Base-by-base conservation (phyloP, 352 stramenopile species). In the Pythium pyrilobum region DNA sequence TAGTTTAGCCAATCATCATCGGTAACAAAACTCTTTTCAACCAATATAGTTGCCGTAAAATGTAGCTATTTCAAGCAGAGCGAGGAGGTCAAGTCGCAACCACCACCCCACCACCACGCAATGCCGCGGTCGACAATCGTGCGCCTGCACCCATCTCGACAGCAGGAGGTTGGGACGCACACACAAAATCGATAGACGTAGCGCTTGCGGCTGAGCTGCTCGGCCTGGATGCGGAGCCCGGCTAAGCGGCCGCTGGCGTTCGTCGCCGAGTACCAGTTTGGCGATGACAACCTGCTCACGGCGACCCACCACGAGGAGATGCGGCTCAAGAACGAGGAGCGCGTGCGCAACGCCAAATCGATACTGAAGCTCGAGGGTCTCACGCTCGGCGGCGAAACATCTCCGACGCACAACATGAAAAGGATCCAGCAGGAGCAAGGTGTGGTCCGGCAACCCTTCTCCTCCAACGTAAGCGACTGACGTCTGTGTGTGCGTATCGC, bases 191-290 rank as follows among this genome's bases (percentile, higher is more conserved):
- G 16, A 47, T 38, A 16, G 9, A 18, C n/a, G n/a, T n/a, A n/a
- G n/a, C n/a, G n/a, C n/a, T n/a, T n/a, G n/a, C n/a, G n/a, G n/a
- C n/a, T n/a, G n/a, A n/a, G n/a, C n/a, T n/a, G n/a, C n/a, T n/a
- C n/a, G n/a, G n/a, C n/a, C n/a, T n/a, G n/a, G n/a, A 84, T 87
- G 74, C 78, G 62, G 47, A 84, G 72, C 38, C 67, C 72, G 12
- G 23, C 28, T 21, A 72, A 71, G 45, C 64, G 61, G 3, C 65
- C 69, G 21, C 52, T 88, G 39, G 56, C 77, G 27, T 88, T 81
- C 51, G 53, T 75, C 13, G 73, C 74, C 11, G 77, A 88, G 45
- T 88, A 88, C 54, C 66, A 82, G 34, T 88, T 81, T 51, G 74
- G 62, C 4, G 72, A 84, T 6, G 71, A 80, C 29, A 88, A 86